Conservation (phyloP, 2,329 filamentous ascomycete genomes). For the Venturia aucupariae region DNA sequence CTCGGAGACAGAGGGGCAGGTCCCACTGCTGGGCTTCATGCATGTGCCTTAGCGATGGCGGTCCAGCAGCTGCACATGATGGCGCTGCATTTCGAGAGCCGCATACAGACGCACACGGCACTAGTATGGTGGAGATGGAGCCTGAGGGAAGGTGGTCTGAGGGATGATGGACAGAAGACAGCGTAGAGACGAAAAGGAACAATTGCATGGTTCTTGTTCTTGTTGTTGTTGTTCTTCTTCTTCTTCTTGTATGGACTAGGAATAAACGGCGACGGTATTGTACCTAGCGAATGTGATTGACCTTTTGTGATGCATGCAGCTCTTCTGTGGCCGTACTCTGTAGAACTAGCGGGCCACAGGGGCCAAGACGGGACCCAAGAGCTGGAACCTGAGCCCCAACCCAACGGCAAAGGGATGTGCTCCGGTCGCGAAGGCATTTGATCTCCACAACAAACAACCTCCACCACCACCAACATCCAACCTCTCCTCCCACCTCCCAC, state of each 20-base stretch:
- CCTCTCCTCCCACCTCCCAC: not conserved
- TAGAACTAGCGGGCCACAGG: not conserved
- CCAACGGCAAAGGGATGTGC: not conserved
- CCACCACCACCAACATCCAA: not conserved
- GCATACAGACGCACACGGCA: not conserved
- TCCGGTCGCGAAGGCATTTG: not conserved
- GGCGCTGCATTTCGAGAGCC: not conserved
- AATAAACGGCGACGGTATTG: not conserved
- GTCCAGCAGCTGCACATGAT: not conserved
- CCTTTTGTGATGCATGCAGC: not conserved
- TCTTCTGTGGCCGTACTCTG: too few species aligned
- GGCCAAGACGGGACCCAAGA: too few species aligned
- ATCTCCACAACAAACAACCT: constrained; percentile 7
- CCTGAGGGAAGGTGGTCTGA: not conserved
- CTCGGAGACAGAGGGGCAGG: not conserved
- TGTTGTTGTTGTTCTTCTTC: too few species aligned
- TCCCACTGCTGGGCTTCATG: not conserved
- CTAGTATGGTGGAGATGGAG: not conserved
- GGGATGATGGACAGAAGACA: not conserved
- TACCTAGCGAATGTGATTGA: not conserved
- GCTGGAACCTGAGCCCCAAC: not conserved
- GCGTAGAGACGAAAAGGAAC: not conserved
- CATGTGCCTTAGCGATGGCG: not conserved
- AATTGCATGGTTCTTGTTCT: too few species aligned
- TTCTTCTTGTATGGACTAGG: too few species aligned